Evolutionary conservation across 169 alveolate genomes (phyloP), one percentile per base, ranked within the genome.

Genomic region (Ichthyophthirius multifiliis): DNA sequence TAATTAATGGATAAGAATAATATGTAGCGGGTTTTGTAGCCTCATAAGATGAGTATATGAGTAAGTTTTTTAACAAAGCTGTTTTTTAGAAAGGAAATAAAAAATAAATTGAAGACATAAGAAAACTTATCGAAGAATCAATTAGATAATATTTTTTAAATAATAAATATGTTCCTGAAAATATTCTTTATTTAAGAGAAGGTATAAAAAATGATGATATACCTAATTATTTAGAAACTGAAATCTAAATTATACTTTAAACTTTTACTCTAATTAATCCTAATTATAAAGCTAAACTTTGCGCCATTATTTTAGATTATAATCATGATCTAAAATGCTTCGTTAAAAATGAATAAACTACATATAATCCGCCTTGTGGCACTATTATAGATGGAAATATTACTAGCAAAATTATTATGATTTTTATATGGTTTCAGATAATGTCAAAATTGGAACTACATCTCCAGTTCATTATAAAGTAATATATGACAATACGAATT

Each of bases 111-210:
- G 71, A 55, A 55, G 31, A 55, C 4, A 55, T 55, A 6, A 27
- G 71, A 16, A 55, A 34, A 15, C 31, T 55, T 55, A 55, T 55
- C 31, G 71, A 27, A 27, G 71, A 55, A 3, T 34, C 71, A 13
- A 55, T 55, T 55, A 55, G 31, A 7, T 16, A 55, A 7, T 55
- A 55, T 23, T 55, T 55, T 55, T 34, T 55, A 2, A 27, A 55
- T 27, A 55, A 55, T 55, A 55, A 55, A 55, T 55, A 27, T 55
- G 71, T 55, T 2, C 71, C 71, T 55, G 71, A 55, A 55, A 55
- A 55, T 55, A 55, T 55, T 1, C 23, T 55, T n/a, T 55, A 55
- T 5, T 55, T 55, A 18, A 34, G 71, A 27, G 71, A 55, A 55
- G 31, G 31, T 27, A 55, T 55, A 6, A 39, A 34, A 27, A 39